Evolutionary conservation across 176 grass and related monocot species (phyloP).

Genomic region (Eleusine indica): DNA sequence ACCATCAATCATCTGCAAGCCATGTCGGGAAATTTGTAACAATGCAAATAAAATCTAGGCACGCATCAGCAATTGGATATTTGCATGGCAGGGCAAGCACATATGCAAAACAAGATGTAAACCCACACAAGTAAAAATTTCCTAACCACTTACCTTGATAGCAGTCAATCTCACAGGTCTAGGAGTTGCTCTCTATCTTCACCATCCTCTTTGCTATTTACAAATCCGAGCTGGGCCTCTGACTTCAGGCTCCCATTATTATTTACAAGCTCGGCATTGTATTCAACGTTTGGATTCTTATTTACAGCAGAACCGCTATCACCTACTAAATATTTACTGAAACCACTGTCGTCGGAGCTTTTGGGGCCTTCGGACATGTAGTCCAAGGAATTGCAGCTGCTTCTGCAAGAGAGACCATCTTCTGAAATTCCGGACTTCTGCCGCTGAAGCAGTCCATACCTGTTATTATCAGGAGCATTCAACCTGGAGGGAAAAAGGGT

Average conservation of each 20-base stretch:
- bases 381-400: slow-evolving; percentile 81
- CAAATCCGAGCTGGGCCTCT: slow-evolving; percentile 75
- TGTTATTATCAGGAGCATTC: slow-evolving; percentile 48
- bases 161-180: slow-evolving; percentile 47
- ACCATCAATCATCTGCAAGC: slow-evolving; percentile 53
- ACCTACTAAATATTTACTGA: slow-evolving; percentile 45
- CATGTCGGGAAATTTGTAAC: slow-evolving; percentile 1
- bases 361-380: slow-evolving; percentile 65
- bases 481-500: slow-evolving; percentile 30
- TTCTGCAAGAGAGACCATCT: slow-evolving; percentile 60
- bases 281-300: slow-evolving; percentile 62
- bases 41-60: slow-evolving; percentile 21
- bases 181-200: slow-evolving; percentile 62
- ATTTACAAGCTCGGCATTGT: slow-evolving; percentile 65
- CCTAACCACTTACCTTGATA: slow-evolving; percentile 39
- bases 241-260: slow-evolving; percentile 63
- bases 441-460: slow-evolving; percentile 45
- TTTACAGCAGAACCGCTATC: slow-evolving; percentile 67
- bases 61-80: neutral
- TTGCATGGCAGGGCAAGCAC: neutral
- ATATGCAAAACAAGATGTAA: slow-evolving; percentile 23
- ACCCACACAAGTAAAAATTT: neutral
- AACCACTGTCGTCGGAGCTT: slow-evolving; percentile 49
- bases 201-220: slow-evolving; percentile 67
- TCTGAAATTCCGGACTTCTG: slow-evolving; percentile 62